Conservation (phyloP, 257 asterid species). For the Linaria vulgaris region DNA sequence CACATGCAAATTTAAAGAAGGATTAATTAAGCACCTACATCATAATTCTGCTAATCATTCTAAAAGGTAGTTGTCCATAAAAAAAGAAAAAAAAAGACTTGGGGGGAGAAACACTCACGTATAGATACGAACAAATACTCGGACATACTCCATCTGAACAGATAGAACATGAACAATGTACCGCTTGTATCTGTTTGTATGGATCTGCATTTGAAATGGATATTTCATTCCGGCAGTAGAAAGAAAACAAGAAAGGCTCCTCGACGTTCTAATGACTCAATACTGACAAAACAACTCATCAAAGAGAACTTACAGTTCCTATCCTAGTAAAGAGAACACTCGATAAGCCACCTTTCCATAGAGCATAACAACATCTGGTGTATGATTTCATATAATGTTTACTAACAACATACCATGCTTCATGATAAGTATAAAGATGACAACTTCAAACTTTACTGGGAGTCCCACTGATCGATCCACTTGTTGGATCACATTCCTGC, state of each 20-base stretch:
- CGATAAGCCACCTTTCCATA: too few relatives aligned
- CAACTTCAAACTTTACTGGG: too few relatives aligned
- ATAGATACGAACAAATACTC: slow-evolving; percentile 90
- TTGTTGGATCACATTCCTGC: too few relatives aligned
- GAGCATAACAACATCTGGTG: too few relatives aligned
- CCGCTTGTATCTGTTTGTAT: slow-evolving; percentile 94
- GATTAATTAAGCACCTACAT: background rate
- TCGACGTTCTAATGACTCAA: too few relatives aligned
- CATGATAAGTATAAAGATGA: too few relatives aligned
- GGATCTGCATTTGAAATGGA: slow-evolving; percentile 61
- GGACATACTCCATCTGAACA: slow-evolving; percentile 93
- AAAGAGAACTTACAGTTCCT: too few relatives aligned
- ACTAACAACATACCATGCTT: too few relatives aligned
- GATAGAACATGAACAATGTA: slow-evolving; percentile 91
- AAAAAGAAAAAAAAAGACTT: background rate
- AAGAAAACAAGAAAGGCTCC: background rate
- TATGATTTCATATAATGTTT: too few relatives aligned
- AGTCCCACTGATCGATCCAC: too few relatives aligned
- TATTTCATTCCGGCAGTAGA: slow-evolving; percentile 6
- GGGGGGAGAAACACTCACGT: slow-evolving; percentile 33
- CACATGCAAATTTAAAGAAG: slow-evolving; percentile 11
- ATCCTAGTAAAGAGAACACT: too few relatives aligned
- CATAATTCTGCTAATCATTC: background rate
- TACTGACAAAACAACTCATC: too few relatives aligned
- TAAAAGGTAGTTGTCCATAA: background rate